Evolutionary conservation across 495 filamentous ascomycete genomes (phyloP), one percentile per base, ranked within the genome.

Genomic region (Staphylotrichum longicolle): DNA sequence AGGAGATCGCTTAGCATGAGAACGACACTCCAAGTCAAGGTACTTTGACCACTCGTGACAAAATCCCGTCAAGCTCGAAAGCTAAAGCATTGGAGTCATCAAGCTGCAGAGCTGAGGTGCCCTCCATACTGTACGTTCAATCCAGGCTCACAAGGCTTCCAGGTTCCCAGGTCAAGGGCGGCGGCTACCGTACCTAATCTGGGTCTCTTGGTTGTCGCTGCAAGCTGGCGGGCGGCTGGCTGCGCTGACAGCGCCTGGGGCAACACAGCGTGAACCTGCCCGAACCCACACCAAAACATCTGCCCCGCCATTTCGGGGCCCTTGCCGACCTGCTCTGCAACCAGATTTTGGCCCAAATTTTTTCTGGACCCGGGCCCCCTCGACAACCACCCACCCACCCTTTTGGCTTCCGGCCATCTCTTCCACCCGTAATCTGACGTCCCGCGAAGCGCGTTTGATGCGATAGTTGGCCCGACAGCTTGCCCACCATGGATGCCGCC

Each of bases 401-500:
- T 61, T 64, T 62, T 48, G 63, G 65, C 46, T 59, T 55, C 58
- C 63, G 60, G 51, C 65, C 55, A 41, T 65, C 42, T 60, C 62
- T 40, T 44, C 37, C 63, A 33, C 44, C 53, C 54, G 32, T 39
- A 60, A 61, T 27, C 41, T 46, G 53, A 44, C 59, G 53, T 46
- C 58, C 49, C 62, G 39, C 42, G 58, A 61, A 57, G 44, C 60
- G 33, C 54, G 59, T 58, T 63, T 64, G 68, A 74, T 74, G 72
- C 68, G 59, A 69, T 61, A 65, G 56, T 63, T 65, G 63, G 64
- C 46, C 57, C 60, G 49, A 68, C 52, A 64, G 53, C 44, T 58
- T 60, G 65, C 68, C 71, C 69, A 75, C 66, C 61, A 97, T 98
- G 94, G 92, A 97, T 83, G 89, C 88, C 74, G 83, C 85, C 74